Evolutionary conservation across 306 rosid genomes (phyloP).

Genomic region (Cucurbita moschata): DNA sequence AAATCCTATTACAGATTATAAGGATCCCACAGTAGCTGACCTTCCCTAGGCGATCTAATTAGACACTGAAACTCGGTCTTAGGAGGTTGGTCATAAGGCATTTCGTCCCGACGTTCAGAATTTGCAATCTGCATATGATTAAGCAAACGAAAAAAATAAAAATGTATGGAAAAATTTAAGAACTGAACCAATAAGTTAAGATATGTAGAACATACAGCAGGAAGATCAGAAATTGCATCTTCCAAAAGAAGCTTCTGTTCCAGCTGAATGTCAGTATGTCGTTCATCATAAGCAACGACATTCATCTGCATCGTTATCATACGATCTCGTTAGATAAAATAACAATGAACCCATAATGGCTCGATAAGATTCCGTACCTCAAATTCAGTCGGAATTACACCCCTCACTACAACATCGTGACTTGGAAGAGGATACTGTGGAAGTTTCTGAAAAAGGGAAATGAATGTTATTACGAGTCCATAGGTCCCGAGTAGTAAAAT

Average conservation of each 20-base stretch:
- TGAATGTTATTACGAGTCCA: not conserved
- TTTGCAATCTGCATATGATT: conserved; percentile 35
- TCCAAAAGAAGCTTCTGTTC: conserved; percentile 35
- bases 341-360: not conserved
- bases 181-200: not conserved
- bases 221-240: conserved; percentile 79
- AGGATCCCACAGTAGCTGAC: conserved; percentile 16
- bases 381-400: conserved; percentile 49
- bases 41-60: conserved; percentile 35
- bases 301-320: conserved; percentile 24
- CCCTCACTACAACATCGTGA: conserved; percentile 60
- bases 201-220: conserved; percentile 23
- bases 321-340: not conserved
- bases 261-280: conserved; percentile 10
- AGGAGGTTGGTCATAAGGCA: conserved; percentile 23
- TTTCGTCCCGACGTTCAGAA: conserved; percentile 34
- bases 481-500: not conserved
- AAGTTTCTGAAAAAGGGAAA: conserved; percentile 29
- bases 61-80: conserved; percentile 43
- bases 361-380: conserved; percentile 28
- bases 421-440: conserved; percentile 82
- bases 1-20: not conserved
- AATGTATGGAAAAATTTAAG: not conserved
- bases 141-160: no score
- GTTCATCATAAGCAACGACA: conserved; percentile 45